phyloP scores from a whole-genome alignment of 495 filamentous ascomycete genomes.

The Hyphodiscus hymeniophilus region DNA sequence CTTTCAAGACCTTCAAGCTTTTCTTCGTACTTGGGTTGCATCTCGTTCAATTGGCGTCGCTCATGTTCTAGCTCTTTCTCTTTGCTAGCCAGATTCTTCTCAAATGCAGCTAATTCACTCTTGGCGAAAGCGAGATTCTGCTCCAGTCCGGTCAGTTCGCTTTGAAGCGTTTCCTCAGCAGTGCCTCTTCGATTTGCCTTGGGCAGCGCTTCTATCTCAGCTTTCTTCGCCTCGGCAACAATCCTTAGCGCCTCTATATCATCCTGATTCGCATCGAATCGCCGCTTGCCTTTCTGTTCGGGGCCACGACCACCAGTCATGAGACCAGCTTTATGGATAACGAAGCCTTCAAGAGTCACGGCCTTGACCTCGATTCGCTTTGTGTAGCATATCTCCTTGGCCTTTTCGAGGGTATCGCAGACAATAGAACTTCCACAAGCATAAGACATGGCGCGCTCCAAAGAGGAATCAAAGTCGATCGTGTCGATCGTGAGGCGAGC shows the following conservation, averaged over 20 bases:
- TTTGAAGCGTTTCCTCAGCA: slow-evolving; percentile 73
- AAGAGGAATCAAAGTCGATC: slow-evolving; percentile 80
- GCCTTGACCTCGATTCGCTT: slow-evolving; percentile 83
- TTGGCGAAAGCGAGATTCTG: slow-evolving; percentile 61
- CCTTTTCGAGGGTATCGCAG: slow-evolving; percentile 77
- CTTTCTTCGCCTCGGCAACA: slow-evolving; percentile 55
- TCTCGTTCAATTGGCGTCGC: slow-evolving; percentile 60
- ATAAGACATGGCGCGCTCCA: slow-evolving; percentile 89
- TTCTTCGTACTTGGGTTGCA: slow-evolving; percentile 70
- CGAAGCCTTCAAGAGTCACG: slow-evolving; percentile 82
- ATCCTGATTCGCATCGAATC: slow-evolving; percentile 66
- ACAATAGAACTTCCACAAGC: slow-evolving; percentile 94
- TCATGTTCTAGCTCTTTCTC: slow-evolving; percentile 70
- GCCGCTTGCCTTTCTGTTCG: slow-evolving; percentile 61
- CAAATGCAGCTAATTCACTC: slow-evolving; percentile 71
- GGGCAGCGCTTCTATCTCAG: slow-evolving; percentile 68
- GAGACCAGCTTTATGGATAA: slow-evolving; percentile 93
- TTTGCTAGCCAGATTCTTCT: slow-evolving; percentile 81
- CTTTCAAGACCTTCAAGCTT: slow-evolving; percentile 58
- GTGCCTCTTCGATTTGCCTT: slow-evolving; percentile 61
- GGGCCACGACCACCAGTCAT: slow-evolving; percentile 91
- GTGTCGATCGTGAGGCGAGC: slow-evolving; percentile 90
- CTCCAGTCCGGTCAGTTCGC: slow-evolving; percentile 76
- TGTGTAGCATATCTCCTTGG: slow-evolving; percentile 83
- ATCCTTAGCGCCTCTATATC: slow-evolving; percentile 76